Evolutionary conservation across 345 rosid species (phyloP).

Genomic region (Garcia nutans): DNA sequence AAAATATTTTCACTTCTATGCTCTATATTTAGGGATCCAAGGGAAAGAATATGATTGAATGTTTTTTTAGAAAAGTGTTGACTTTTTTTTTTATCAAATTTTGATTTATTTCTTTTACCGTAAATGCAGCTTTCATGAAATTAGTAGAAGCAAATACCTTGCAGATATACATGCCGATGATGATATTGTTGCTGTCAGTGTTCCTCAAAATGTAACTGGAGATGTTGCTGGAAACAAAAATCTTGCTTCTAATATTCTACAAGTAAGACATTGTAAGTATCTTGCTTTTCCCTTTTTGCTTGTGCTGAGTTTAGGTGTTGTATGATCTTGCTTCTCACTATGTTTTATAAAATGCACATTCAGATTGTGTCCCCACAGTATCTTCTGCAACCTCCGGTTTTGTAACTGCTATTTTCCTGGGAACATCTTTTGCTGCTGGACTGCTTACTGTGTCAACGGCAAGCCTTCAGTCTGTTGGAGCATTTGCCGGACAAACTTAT

Average conservation of each 20-base stretch:
- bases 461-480: constrained; percentile 67
- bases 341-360: constrained; percentile 15
- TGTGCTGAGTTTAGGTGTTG: neutral
- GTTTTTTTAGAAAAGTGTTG: neutral
- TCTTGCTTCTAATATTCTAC: constrained; percentile 64
- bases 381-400: constrained; percentile 47
- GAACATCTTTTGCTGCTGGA: constrained; percentile 59
- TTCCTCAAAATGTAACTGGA: constrained; percentile 75
- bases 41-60: neutral
- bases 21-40: neutral
- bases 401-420: constrained; percentile 52
- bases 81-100: neutral
- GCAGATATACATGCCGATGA: constrained; percentile 60
- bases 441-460: constrained; percentile 78
- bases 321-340: neutral
- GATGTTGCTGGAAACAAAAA: constrained; percentile 91
- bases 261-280: constrained; percentile 75
- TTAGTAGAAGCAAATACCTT: constrained; percentile 55
- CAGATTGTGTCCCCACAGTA: constrained; percentile 70
- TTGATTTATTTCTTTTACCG: constrained; percentile 15
- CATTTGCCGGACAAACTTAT: constrained; percentile 59
- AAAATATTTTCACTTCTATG: neutral
- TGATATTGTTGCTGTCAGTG: constrained; percentile 42
- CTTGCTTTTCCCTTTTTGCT: neutral
- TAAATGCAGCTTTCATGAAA: constrained; percentile 64